phyloP scores from a whole-genome alignment of 768 basidiomycete species.

The Rhodosporidiobolus sp. region DNA sequence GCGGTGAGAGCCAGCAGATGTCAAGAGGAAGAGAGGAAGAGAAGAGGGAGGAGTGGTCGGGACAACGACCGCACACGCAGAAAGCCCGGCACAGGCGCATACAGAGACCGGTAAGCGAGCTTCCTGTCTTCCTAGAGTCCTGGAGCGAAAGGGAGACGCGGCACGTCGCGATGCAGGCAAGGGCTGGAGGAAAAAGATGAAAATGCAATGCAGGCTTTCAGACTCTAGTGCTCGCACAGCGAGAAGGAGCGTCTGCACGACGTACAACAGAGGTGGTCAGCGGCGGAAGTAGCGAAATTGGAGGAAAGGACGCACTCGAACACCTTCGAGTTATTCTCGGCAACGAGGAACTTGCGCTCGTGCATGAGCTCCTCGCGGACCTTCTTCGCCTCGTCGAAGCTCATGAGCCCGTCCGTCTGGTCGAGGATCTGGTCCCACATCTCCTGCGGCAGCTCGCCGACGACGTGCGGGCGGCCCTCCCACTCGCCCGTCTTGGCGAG shows the following conservation, averaged over 20 bases:
- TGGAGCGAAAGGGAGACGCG: too few relatives aligned
- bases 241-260: constrained; percentile 1
- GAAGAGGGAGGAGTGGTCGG: too few relatives aligned
- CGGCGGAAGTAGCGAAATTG: too few relatives aligned
- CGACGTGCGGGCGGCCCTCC: background rate
- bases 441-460: background rate
- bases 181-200: too few relatives aligned
- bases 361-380: constrained; percentile 15
- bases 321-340: background rate
- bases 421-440: background rate
- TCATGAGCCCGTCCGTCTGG: background rate
- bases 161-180: too few relatives aligned
- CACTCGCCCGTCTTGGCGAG: background rate
- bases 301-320: constrained; percentile 4
- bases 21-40: too few relatives aligned
- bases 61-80: too few relatives aligned
- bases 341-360: constrained; percentile 10
- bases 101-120: too few relatives aligned
- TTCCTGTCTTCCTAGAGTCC: too few relatives aligned
- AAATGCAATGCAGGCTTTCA: too few relatives aligned
- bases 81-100: too few relatives aligned
- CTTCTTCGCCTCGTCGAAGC: constrained; percentile 5
- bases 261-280: background rate
- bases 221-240: constrained; percentile 18
- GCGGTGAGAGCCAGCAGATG: too few relatives aligned